Conservation (phyloP, 768 basidiomycete species). For the Boletus pseudo-olivaceus region DNA sequence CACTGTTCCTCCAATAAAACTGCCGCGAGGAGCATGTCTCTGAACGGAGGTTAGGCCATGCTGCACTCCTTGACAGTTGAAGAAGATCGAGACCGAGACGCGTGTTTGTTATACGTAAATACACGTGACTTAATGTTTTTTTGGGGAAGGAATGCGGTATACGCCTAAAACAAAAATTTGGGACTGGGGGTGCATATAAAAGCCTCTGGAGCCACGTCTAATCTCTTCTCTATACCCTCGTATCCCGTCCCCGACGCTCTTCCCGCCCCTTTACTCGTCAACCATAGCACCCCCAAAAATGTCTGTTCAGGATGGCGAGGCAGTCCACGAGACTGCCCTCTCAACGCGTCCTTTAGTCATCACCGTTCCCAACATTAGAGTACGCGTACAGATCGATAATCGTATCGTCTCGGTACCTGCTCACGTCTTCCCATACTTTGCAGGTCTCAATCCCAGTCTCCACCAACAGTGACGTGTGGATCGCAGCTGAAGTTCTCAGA, state of each 20-base stretch:
- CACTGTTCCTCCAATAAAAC: not conserved
- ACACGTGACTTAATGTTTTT: slow-evolving; percentile 31
- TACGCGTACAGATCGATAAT: slow-evolving; percentile 23
- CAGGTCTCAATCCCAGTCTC: slow-evolving; percentile 88
- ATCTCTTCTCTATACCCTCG: slow-evolving; percentile 6
- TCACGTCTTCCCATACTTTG: slow-evolving; percentile 4
- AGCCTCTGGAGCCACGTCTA: not conserved
- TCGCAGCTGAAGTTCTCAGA: slow-evolving; percentile 84
- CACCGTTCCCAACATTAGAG: slow-evolving; percentile 32
- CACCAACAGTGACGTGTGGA: slow-evolving; percentile 81
- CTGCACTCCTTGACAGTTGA: not conserved
- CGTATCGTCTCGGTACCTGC: not conserved
- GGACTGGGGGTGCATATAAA: slow-evolving; percentile 32
- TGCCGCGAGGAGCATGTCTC: not conserved
- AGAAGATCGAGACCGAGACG: slow-evolving; percentile 2
- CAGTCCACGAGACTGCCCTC: slow-evolving; percentile 28
- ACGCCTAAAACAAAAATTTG: slow-evolving; percentile 28
- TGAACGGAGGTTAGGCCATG: too few relatives aligned
- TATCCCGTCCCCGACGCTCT: not conserved
- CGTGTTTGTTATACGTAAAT: slow-evolving; percentile 19
- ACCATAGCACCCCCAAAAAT: slow-evolving; percentile 23
- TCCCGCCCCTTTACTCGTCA: slow-evolving; percentile 2
- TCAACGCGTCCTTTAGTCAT: slow-evolving; percentile 36
- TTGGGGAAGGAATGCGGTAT: slow-evolving; percentile 22
- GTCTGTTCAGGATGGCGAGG: slow-evolving; percentile 32